A percentile compares a stretch with the other conserved stretches of the same genome.
phyloP scores from a whole-genome alignment of 2,329 filamentous ascomycete species.

The Chrysoporthe puriensis region DNA sequence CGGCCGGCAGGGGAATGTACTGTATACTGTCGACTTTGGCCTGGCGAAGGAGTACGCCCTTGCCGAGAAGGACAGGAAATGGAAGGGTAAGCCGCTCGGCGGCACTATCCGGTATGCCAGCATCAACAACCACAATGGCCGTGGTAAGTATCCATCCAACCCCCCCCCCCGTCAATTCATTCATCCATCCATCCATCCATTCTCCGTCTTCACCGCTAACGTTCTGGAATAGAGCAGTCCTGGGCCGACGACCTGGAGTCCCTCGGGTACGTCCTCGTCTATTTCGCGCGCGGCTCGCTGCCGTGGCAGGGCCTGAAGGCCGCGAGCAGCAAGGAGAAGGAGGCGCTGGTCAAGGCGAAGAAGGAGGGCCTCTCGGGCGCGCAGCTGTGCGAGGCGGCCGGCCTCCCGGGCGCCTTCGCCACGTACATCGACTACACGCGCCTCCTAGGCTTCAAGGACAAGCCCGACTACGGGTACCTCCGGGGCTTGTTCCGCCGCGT shows the following conservation, averaged over 20 bases:
- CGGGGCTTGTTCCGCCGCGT: not conserved
- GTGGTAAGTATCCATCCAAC: not conserved
- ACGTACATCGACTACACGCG: constrained; percentile 99
- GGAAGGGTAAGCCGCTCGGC: not conserved
- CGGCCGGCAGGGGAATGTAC: constrained; percentile 97
- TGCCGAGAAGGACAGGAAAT: not conserved
- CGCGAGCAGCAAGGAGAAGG: not conserved
- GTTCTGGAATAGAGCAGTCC: constrained; percentile 66
- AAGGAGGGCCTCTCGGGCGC: constrained; percentile 99
- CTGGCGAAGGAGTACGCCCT: constrained; percentile 73
- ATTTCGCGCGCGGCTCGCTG: not conserved
- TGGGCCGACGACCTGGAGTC: constrained; percentile 8
- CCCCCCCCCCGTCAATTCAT: too few species aligned
- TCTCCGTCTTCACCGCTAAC: not conserved
- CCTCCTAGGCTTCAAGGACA: constrained; percentile 47
- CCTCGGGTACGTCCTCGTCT: not conserved
- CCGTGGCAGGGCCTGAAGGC: constrained; percentile 66
- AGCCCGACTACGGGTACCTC: not conserved
- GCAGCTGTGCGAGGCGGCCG: constrained; percentile 80
- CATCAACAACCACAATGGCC: not conserved
- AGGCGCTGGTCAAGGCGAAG: constrained; percentile 45
- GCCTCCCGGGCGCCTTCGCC: constrained; percentile 98
- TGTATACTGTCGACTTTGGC: constrained; percentile 99
- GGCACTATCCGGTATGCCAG: not conserved
- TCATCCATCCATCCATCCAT: too few species aligned